Evolutionary conservation across 306 rosid species (phyloP).

Genomic region (Gastrolobium villosum): DNA sequence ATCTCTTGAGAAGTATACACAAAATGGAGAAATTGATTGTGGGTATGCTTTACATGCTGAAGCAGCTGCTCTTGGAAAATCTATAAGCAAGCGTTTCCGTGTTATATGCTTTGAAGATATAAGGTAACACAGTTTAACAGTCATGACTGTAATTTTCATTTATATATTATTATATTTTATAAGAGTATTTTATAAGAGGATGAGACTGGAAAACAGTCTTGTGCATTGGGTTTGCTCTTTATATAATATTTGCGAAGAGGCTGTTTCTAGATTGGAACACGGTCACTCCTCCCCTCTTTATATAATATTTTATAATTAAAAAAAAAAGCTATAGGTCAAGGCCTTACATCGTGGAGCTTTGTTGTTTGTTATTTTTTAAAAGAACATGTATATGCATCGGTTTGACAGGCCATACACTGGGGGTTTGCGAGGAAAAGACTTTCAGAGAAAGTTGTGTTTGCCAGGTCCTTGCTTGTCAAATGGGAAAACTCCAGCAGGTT

Average conservation of each 20-base stretch:
- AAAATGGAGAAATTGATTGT: constrained; percentile 57
- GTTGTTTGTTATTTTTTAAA: not conserved
- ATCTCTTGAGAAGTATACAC: constrained; percentile 57
- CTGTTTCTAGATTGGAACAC: no score
- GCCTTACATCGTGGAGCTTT: not conserved
- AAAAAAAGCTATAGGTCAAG: not conserved
- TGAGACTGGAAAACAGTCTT: no score
- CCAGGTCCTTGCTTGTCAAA: constrained; percentile 48
- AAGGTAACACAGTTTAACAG: constrained; percentile 51
- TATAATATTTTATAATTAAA: not conserved
- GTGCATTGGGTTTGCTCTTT: no score
- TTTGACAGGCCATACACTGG: constrained; percentile 61
- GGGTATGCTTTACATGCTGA: constrained; percentile 53
- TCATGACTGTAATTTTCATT: not conserved
- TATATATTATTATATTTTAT: constrained; percentile 19
- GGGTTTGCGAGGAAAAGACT: constrained; percentile 35
- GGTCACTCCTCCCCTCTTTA: no score
- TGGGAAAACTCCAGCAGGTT: constrained; percentile 60
- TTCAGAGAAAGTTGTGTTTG: constrained; percentile 64
- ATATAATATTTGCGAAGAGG: no score
- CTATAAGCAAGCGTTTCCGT: constrained; percentile 55
- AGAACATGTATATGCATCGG: not conserved
- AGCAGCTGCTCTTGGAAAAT: constrained; percentile 55
- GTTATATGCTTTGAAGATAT: constrained; percentile 64
- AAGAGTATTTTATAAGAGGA: no score